Conservation (phyloP, 2,329 filamentous ascomycete species). For the Penicillium vulpinum region DNA sequence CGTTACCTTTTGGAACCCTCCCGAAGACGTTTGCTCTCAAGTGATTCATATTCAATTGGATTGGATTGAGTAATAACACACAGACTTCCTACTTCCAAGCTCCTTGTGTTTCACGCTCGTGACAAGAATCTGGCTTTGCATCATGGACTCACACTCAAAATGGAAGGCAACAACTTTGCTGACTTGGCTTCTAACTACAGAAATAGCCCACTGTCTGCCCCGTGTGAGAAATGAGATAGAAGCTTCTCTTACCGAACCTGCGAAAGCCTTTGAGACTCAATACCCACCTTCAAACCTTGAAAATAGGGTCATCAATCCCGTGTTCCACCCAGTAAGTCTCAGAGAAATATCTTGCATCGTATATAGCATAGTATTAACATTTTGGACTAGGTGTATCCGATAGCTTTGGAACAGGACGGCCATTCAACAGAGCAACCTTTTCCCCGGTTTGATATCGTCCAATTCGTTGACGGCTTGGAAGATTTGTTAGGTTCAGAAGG, state of each 20-base stretch:
- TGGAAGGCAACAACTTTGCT: conserved; percentile 35
- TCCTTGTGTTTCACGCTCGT: neutral
- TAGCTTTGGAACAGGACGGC: conserved; percentile 33
- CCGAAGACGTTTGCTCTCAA: conserved; percentile 3
- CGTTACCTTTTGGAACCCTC: conserved; percentile 1
- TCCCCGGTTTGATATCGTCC: conserved; percentile 20
- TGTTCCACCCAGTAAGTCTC: conserved; percentile 35
- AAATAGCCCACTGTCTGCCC: conserved; percentile 29
- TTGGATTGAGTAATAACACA: conserved; percentile 11
- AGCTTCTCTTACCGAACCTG: conserved; percentile 11
- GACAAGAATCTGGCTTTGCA: neutral
- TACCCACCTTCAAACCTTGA: conserved; percentile 34
- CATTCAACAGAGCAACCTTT: conserved; percentile 32
- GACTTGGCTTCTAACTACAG: conserved; percentile 37
- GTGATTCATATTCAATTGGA: conserved; percentile 6
- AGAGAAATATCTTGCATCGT: neutral
- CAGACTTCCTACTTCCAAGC: neutral
- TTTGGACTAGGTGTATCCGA: conserved; percentile 31
- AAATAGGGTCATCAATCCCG: conserved; percentile 28
- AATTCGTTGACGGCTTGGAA: conserved; percentile 19
- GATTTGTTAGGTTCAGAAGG: conserved; percentile 5
- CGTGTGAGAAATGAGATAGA: conserved; percentile 14
- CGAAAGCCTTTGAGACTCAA: conserved; percentile 33
- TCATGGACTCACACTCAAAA: conserved; percentile 23
- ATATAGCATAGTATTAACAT: conserved; percentile 11